phyloP scores from a whole-genome alignment of 1,284 basidiomycete species.

The Austroboletus novae-zelandiae region DNA sequence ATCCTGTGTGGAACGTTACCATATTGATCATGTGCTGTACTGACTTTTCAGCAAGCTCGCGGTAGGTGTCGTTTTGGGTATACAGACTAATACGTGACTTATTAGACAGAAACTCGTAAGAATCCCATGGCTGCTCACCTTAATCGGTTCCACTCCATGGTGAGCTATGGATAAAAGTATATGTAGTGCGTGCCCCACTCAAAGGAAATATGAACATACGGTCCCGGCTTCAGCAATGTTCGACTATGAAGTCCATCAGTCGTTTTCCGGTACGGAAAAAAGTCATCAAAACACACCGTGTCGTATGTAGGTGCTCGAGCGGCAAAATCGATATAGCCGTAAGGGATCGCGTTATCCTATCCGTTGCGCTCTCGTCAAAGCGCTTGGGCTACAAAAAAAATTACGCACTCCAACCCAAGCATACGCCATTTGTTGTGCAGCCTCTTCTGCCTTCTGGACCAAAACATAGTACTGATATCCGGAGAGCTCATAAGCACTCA shows the following conservation, averaged over 20 bases:
- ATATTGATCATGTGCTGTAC: conserved; percentile 48
- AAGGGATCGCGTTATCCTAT: conserved; percentile 55
- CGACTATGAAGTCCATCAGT: conserved; percentile 37
- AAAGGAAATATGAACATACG: conserved; percentile 38
- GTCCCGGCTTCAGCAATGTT: conserved; percentile 70
- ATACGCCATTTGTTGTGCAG: conserved; percentile 67
- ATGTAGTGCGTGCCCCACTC: background rate
- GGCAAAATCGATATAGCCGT: conserved; percentile 50
- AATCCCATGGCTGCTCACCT: conserved; percentile 14
- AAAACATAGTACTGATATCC: conserved; percentile 52
- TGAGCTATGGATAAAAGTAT: conserved; percentile 34
- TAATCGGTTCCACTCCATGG: conserved; percentile 44
- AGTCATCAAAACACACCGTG: conserved; percentile 35
- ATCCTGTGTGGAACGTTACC: conserved; percentile 37
- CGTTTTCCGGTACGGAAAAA: background rate
- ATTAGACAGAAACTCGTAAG: background rate
- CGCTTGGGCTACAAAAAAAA: background rate
- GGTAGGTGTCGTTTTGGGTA: conserved; percentile 59
- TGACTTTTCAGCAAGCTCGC: conserved; percentile 48
- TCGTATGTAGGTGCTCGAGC: conserved; percentile 41
- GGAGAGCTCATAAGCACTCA: conserved; percentile 85
- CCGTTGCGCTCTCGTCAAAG: conserved; percentile 1
- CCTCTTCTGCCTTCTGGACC: conserved; percentile 63
- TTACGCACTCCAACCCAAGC: conserved; percentile 54
- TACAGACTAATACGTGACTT: conserved; percentile 40